Conservation (phyloP, 768 basidiomycete genomes). For the Rhodotorula babjevae region DNA sequence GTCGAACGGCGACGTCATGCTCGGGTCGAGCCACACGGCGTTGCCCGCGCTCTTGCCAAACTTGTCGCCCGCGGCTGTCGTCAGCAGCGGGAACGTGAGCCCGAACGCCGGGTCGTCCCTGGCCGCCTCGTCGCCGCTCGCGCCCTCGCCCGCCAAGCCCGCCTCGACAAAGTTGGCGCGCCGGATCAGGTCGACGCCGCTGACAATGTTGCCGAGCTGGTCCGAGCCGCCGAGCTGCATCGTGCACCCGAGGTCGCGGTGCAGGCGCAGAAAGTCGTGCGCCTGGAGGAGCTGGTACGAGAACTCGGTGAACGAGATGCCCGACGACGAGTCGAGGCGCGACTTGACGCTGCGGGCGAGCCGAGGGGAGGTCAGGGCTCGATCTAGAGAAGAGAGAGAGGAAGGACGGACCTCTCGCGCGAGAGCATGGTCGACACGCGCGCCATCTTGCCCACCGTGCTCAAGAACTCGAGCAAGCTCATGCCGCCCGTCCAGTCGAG, state of each 20-base stretch:
- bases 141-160: not conserved
- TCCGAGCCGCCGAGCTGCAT: constrained; percentile 95
- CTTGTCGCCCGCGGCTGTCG: constrained; percentile 82
- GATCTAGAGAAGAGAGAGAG: not conserved
- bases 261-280: constrained; percentile 80
- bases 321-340: constrained; percentile 62
- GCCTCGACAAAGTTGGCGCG: constrained; percentile 48
- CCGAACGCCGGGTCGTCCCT: constrained; percentile 59
- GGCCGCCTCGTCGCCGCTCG: not conserved
- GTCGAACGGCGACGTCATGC: constrained; percentile 77
- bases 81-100: constrained; percentile 87
- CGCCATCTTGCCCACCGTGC: constrained; percentile 69
- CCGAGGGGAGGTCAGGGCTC: too few relatives aligned
- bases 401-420: constrained; percentile 67
- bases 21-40: constrained; percentile 80
- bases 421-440: constrained; percentile 84
- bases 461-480: constrained; percentile 75
- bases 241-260: constrained; percentile 62
- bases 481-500: constrained; percentile 72
- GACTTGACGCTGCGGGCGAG: constrained; percentile 62
- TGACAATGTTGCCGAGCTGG: constrained; percentile 97
- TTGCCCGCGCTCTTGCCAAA: constrained; percentile 97
- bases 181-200: constrained; percentile 84
- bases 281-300: constrained; percentile 95
- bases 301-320: constrained; percentile 98